Percentiles rank a stretch among this genome's conserved stretches.
Evolutionary conservation across 495 filamentous ascomycete genomes (phyloP).

Genomic region (Geoglossum glabrum): DNA sequence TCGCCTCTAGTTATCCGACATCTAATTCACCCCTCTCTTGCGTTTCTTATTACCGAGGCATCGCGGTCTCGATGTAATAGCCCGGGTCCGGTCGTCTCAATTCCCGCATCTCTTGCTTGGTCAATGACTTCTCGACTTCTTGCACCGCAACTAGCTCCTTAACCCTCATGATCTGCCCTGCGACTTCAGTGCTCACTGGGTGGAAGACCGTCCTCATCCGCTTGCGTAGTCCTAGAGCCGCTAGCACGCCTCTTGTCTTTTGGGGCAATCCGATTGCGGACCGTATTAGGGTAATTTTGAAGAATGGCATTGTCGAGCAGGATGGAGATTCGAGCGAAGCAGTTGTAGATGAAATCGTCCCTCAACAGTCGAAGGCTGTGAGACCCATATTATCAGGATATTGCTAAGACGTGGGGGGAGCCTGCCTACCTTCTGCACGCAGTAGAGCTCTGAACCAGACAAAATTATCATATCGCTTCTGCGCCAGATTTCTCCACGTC

Average conservation of each 20-base stretch:
- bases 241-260: conserved; percentile 63
- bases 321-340: not conserved
- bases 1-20: too few species aligned
- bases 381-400: not conserved
- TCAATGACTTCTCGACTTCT: conserved; percentile 56
- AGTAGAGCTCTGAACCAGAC: not conserved
- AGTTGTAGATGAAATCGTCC: not conserved
- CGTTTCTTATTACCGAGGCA: conserved; percentile 12
- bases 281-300: conserved; percentile 86
- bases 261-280: conserved; percentile 81
- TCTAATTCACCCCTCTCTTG: too few species aligned
- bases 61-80: conserved; percentile 62
- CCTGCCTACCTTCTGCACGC: not conserved
- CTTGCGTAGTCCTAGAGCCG: conserved; percentile 73
- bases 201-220: conserved; percentile 84
- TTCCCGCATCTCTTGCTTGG: conserved; percentile 49
- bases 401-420: not conserved
- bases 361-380: not conserved
- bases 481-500: too few species aligned
- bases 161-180: conserved; percentile 92
- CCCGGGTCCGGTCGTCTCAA: conserved; percentile 64
- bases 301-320: conserved; percentile 55
- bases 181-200: conserved; percentile 59
- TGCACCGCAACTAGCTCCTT: conserved; percentile 83
- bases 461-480: not conserved